A percentile compares a stretch with the other conserved stretches of the same genome.
Evolutionary conservation across 805 yeast genomes (phyloP).

Genomic region (Lachancea cidri): DNA sequence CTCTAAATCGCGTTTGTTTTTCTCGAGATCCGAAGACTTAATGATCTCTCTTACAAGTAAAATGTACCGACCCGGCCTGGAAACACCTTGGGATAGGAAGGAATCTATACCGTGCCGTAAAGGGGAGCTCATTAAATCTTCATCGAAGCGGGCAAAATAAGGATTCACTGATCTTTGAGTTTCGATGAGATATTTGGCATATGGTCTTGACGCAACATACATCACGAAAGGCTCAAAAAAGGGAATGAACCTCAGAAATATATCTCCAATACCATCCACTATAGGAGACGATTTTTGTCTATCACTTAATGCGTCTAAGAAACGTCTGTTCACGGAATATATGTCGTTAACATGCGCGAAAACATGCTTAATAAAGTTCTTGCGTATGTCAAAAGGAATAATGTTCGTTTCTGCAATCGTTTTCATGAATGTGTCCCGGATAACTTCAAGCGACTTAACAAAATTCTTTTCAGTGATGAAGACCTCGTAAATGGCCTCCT

Average conservation of each 20-base stretch:
- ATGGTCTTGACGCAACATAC: constrained; percentile 91
- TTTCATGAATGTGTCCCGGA: constrained; percentile 90
- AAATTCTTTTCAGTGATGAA: constrained; percentile 92
- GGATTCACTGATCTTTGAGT: constrained; percentile 88
- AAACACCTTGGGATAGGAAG: constrained; percentile 89
- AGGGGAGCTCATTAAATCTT: constrained; percentile 70
- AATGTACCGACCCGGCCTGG: constrained; percentile 93
- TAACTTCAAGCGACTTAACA: constrained; percentile 87
- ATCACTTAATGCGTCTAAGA: constrained; percentile 84
- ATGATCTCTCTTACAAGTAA: constrained; percentile 74
- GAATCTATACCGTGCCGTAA: constrained; percentile 70
- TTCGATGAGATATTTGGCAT: constrained; percentile 93
- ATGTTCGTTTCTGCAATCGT: constrained; percentile 83
- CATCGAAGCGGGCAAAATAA: constrained; percentile 87
- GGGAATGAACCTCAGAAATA: constrained; percentile 77
- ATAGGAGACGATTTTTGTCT: constrained; percentile 84
- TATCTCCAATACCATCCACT: constrained; percentile 81
- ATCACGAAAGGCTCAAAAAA: constrained; percentile 87
- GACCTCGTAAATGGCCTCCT: constrained; percentile 91
- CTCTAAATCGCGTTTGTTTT: constrained; percentile 41
- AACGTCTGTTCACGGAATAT: constrained; percentile 71
- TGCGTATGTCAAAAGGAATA: constrained; percentile 84
- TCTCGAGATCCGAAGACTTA: constrained; percentile 81
- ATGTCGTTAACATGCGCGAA: constrained; percentile 88
- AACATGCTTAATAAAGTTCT: constrained; percentile 84